Base-by-base conservation (phyloP, 192 early-diverging fungal species). In the Coemansia sp. region DNA sequence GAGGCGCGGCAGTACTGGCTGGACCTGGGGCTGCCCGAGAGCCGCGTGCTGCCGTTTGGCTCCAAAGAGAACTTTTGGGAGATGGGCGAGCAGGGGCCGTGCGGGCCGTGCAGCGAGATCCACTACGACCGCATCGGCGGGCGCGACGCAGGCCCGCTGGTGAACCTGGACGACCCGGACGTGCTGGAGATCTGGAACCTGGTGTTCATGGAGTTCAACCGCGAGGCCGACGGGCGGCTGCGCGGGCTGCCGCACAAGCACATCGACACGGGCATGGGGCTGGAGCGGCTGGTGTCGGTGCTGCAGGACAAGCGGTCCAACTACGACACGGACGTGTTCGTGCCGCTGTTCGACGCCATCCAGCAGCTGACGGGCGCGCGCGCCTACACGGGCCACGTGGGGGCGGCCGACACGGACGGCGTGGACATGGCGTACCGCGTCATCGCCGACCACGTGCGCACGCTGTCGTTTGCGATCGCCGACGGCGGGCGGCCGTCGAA, bases 151-250 rank as follows among this genome's bases (percentile, higher is more conserved):
- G 73, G 92, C 17, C 76, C 88, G 61, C 85, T 97, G 47, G 97
- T 99, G 61, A 99, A 99, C 82, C 77, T 91, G 88, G 97, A 99
- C 78, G 96, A 99, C 85, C 97, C 97, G 39, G 91, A 95, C 69
- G 95, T 99, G 13, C 82, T 99, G 42, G 97, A 99, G 85, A 96
- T 99, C 77, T 99, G 97, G 97, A 99, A 99, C 82, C 78, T 99
- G 17, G 97, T 99, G 69, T 99, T 99, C 64, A 99, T 99, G 88
- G 91, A 98, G 79, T 99, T 93, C 88, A 97, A 99, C 88, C 95
- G 97, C 69, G 96, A 98, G 75, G 75, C 89, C 11, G 95, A 95
- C 78, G 89, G 95, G 37, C 87, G 82, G 13, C 87, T 99, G 37
- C 91, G 92, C 64, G 85, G 90, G 30, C 87, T 99, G 42, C 97